Evolutionary conservation across 2,329 filamentous ascomycete genomes (phyloP).

Genomic region (Simplicillium aogashimaense): DNA sequence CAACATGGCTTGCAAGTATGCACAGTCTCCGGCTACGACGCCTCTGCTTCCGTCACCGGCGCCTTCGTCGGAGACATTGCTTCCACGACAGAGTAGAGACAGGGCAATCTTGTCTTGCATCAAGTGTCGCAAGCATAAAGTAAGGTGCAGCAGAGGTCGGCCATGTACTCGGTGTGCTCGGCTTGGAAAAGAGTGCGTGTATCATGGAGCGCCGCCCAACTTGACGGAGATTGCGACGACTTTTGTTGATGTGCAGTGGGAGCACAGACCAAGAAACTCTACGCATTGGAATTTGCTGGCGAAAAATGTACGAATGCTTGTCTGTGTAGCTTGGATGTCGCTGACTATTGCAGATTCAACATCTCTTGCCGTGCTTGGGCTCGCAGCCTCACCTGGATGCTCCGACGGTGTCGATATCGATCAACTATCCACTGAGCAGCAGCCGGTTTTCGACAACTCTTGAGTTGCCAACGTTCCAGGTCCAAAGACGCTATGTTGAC

Average conservation of each 20-base stretch:
- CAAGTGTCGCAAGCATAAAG: conserved; percentile 5
- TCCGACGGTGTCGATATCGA: conserved; percentile 2
- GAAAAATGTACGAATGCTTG: not conserved
- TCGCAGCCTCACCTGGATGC: too few relatives aligned
- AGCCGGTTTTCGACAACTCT: too few relatives aligned
- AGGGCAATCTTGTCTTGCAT: conserved; percentile 6
- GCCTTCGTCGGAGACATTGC: too few relatives aligned
- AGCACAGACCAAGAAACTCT: conserved; percentile 1
- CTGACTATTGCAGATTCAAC: not conserved
- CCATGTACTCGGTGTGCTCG: conserved; percentile 6
- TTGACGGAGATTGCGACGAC: conserved; percentile 3
- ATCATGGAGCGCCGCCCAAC: not conserved
- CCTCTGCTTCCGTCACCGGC: not conserved
- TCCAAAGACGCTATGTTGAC: not conserved
- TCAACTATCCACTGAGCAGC: conserved; percentile 7
- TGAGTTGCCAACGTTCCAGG: too few relatives aligned
- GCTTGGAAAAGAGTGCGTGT: conserved; percentile 4
- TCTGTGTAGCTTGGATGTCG: not conserved
- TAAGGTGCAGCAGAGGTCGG: conserved; percentile 3
- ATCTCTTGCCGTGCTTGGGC: too few relatives aligned
- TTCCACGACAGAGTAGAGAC: not conserved
- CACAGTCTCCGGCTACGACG: not conserved
- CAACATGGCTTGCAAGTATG: not conserved
- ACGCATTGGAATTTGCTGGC: conserved; percentile 3
- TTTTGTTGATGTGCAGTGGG: conserved; percentile 4